Conservation (phyloP, 2,329 filamentous ascomycete species). For the Seiridium unicorne region DNA sequence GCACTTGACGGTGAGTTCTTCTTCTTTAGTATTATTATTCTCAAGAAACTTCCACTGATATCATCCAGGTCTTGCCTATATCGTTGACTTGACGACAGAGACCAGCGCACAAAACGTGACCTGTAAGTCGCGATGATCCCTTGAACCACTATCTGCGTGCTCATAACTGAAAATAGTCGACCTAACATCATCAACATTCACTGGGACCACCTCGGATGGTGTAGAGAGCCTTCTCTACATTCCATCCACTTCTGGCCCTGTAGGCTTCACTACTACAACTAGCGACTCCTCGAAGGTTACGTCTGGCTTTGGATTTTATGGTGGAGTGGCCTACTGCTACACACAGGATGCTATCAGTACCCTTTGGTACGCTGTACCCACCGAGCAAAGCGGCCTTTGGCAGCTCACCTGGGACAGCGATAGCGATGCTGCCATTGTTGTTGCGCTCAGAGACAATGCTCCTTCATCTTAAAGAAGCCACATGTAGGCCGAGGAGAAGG, state of each 20-base stretch:
- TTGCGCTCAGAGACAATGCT: not conserved
- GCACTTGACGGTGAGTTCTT: slow-evolving; percentile 17
- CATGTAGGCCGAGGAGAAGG: not conserved
- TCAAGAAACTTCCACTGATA: not conserved
- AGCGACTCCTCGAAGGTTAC: slow-evolving; percentile 6
- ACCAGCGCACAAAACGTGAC: slow-evolving; percentile 11
- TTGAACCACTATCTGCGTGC: too few species aligned
- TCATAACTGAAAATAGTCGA: not conserved
- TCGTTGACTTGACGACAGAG: slow-evolving; percentile 2
- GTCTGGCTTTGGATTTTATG: slow-evolving; percentile 23
- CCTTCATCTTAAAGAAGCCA: not conserved
- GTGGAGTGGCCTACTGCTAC: not conserved
- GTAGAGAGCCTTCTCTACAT: slow-evolving; percentile 22
- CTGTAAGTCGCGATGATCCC: slow-evolving; percentile 11
- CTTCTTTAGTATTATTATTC: not conserved
- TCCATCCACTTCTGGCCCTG: slow-evolving; percentile 12
- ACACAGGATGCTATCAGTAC: slow-evolving; percentile 13
- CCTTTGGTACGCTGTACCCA: slow-evolving; percentile 20
- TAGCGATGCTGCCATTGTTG: not conserved
- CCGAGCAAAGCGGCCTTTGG: slow-evolving; percentile 14
- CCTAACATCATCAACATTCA: not conserved
- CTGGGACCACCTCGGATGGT: slow-evolving; percentile 8
- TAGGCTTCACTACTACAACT: slow-evolving; percentile 16
- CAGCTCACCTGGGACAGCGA: slow-evolving; percentile 22
- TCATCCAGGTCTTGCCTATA: slow-evolving; percentile 3